Percentiles rank a stretch among this genome's conserved stretches.
These are phyloP conservation scores for Vigna unguiculata DNA, from an alignment of 306 rosid genomes.

Conservation along the genomic window DNA sequence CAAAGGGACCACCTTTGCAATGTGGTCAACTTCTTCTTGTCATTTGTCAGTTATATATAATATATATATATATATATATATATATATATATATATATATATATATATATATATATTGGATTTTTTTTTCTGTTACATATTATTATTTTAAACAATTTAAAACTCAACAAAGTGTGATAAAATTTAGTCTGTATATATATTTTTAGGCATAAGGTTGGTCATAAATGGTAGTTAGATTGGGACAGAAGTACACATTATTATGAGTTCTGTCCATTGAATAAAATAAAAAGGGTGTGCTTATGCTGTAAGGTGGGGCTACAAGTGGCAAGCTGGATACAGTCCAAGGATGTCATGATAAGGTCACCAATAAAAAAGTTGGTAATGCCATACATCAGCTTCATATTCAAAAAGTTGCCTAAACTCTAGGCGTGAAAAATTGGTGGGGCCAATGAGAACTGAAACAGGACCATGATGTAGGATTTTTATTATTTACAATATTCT, in stretches of 20 bases:
- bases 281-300: neutral
- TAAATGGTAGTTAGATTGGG: neutral
- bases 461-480: constrained; percentile 36
- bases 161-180: neutral
- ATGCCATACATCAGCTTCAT: neutral
- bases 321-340: constrained; percentile 11
- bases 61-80: no score
- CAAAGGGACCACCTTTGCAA: neutral
- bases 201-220: neutral
- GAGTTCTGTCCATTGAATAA: neutral
- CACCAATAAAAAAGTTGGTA: neutral
- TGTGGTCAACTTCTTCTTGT: neutral
- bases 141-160: neutral
- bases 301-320: neutral
- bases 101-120: neutral
- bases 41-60: neutral
- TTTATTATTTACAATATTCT: no score
- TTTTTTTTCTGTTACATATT: neutral
- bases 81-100: no score
- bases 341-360: neutral
- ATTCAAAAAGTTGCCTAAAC: neutral
- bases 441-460: constrained; percentile 25
- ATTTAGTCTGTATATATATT: neutral
- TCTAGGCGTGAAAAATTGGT: constrained; percentile 12
- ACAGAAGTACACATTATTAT: neutral